phyloP scores from a whole-genome alignment of 129 eudicot species.

The Flaveria robusta region DNA sequence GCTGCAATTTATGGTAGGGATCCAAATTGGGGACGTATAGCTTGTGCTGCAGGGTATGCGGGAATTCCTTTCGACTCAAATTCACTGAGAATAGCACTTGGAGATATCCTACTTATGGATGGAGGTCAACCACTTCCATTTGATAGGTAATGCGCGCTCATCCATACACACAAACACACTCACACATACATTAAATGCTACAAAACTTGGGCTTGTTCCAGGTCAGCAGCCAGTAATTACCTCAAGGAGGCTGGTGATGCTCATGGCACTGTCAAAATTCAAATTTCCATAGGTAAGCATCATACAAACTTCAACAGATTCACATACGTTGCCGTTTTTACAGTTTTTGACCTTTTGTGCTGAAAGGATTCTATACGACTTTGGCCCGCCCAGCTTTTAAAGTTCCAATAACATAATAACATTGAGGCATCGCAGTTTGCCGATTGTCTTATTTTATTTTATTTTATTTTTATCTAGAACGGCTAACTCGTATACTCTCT shows the following conservation, averaged over 20 bases:
- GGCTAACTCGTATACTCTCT: no score
- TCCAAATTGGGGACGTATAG: slow-evolving; percentile 99
- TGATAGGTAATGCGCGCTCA: slow-evolving; percentile 48
- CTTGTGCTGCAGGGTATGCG: slow-evolving; percentile 99
- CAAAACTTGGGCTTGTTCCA: slow-evolving; percentile 34
- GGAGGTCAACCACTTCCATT: slow-evolving; percentile 90
- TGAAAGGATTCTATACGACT: no score
- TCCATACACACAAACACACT: background rate
- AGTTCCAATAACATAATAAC: no score
- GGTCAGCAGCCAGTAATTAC: slow-evolving; percentile 83
- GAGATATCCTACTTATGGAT: slow-evolving; percentile 80
- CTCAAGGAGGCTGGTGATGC: slow-evolving; percentile 72
- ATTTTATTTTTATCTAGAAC: no score
- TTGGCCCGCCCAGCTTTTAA: no score
- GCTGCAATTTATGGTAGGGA: slow-evolving; percentile 95
- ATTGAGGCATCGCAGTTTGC: no score
- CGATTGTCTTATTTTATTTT: no score
- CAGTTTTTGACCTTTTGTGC: no score
- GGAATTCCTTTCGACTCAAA: slow-evolving; percentile 66
- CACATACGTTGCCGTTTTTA: background rate
- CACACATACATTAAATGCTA: slow-evolving; percentile 11
- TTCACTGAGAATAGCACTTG: slow-evolving; percentile 76
- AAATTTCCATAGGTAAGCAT: slow-evolving; percentile 65
- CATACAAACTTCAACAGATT: slow-evolving; percentile 8
- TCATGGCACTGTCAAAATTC: slow-evolving; percentile 89